These are phyloP conservation scores for Alternaria viburni DNA, from an alignment of 2,329 filamentous ascomycete genomes.

Conservation along the genomic window DNA sequence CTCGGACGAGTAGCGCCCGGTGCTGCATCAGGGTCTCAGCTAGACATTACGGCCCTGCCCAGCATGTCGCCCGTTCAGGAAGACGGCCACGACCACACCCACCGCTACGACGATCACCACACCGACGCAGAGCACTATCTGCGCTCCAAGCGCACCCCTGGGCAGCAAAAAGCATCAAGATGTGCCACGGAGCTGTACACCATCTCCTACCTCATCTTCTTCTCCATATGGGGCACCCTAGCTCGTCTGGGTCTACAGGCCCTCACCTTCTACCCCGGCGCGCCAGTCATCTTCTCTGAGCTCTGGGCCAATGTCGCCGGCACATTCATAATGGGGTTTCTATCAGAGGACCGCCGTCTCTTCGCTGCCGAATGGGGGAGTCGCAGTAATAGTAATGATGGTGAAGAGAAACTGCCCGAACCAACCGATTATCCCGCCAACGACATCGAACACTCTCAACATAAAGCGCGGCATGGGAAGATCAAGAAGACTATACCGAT, in stretches of 20 bases:
- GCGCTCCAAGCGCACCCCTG: slow-evolving; percentile 16
- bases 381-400: slow-evolving; percentile 19
- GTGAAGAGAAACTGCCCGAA: slow-evolving; percentile 24
- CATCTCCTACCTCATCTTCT: slow-evolving; percentile 82
- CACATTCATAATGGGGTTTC: slow-evolving; percentile 82
- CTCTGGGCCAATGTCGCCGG: slow-evolving; percentile 90
- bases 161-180: slow-evolving; percentile 27
- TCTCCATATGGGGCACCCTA: slow-evolving; percentile 83
- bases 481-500: slow-evolving; percentile 86
- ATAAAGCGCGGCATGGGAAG: slow-evolving; percentile 50
- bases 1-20: slow-evolving; percentile 3
- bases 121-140: slow-evolving; percentile 12
- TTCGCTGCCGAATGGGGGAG: slow-evolving; percentile 73
- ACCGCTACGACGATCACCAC: neutral
- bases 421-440: slow-evolving; percentile 4
- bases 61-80: slow-evolving; percentile 18
- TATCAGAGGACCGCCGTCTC: slow-evolving; percentile 77
- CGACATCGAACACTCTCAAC: neutral
- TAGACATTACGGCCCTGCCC: slow-evolving; percentile 40
- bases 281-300: slow-evolving; percentile 74
- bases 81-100: neutral
- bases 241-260: slow-evolving; percentile 81
- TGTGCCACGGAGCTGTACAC: slow-evolving; percentile 61
- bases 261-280: slow-evolving; percentile 78
- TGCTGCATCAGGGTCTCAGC: slow-evolving; percentile 19